Evolutionary conservation across 352 stramenopile species (phyloP).

Genomic region (Globisporangium megalacanthum): DNA sequence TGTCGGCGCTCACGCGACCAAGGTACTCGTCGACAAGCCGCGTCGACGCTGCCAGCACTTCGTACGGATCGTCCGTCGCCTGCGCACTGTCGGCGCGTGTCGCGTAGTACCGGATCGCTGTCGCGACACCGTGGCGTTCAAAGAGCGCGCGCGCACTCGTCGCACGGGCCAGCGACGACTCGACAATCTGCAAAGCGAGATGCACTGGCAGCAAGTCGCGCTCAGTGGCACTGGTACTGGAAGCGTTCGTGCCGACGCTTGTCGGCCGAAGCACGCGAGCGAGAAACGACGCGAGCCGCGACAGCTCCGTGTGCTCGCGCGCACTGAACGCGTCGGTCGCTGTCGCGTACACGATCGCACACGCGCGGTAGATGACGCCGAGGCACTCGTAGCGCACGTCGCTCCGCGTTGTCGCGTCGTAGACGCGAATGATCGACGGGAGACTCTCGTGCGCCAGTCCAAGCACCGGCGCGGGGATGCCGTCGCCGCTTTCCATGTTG

Average conservation of each 20-base stretch:
- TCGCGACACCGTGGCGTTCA: conserved; percentile 49
- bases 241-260: conserved; percentile 3
- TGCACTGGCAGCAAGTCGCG: conserved; percentile 26
- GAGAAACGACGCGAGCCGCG: conserved; percentile 43
- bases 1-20: conserved; percentile 21
- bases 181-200: conserved; percentile 46
- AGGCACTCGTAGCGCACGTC: conserved; percentile 56
- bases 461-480: conserved; percentile 19
- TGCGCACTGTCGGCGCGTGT: neutral
- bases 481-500: conserved; percentile 3
- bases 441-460: conserved; percentile 39
- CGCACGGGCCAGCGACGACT: conserved; percentile 25
- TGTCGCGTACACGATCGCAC: conserved; percentile 29
- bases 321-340: conserved; percentile 18
- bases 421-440: conserved; percentile 43
- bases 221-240: conserved; percentile 8
- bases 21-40: conserved; percentile 44
- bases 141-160: conserved; percentile 25
- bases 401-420: conserved; percentile 40
- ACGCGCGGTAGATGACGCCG: conserved; percentile 42
- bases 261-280: conserved; percentile 49
- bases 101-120: conserved; percentile 48
- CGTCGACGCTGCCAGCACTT: conserved; percentile 23
- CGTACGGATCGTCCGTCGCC: conserved; percentile 11
- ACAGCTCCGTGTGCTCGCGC: conserved; percentile 25